phyloP scores from a whole-genome alignment of 768 basidiomycete genomes.

The Tubosaeta sp. region DNA sequence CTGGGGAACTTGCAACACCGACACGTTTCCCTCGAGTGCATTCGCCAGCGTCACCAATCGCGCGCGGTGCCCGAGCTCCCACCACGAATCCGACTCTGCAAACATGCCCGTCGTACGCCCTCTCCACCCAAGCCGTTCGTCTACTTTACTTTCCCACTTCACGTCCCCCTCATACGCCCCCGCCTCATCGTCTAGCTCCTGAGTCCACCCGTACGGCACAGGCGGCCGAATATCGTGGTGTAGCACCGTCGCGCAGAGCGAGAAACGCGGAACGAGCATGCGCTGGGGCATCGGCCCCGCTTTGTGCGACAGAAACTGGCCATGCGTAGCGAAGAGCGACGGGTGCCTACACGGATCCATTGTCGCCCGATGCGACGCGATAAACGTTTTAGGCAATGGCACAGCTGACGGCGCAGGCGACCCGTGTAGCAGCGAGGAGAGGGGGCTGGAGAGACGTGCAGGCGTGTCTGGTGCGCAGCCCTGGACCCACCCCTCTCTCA shows the following conservation, averaged over 20 bases:
- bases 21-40: slow-evolving; percentile 35
- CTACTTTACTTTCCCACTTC: slow-evolving; percentile 58
- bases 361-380: slow-evolving; percentile 31
- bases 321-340: slow-evolving; percentile 37
- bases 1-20: slow-evolving; percentile 30
- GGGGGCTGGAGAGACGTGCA: slow-evolving; percentile 26
- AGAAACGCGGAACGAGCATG: slow-evolving; percentile 48
- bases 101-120: slow-evolving; percentile 69
- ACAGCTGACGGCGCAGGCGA: not conserved
- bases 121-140: slow-evolving; percentile 66
- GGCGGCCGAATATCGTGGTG: slow-evolving; percentile 56
- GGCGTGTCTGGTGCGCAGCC: slow-evolving; percentile 24
- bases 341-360: slow-evolving; percentile 40
- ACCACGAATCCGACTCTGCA: slow-evolving; percentile 36
- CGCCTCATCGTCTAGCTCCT: slow-evolving; percentile 7
- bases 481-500: slow-evolving; percentile 24
- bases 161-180: slow-evolving; percentile 45
- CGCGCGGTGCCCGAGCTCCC: slow-evolving; percentile 49
- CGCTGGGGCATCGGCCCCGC: slow-evolving; percentile 42
- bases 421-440: not conserved
- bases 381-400: slow-evolving; percentile 26
- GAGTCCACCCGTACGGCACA: slow-evolving; percentile 44
- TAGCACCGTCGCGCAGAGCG: slow-evolving; percentile 44
- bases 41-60: slow-evolving; percentile 44
- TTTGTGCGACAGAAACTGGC: slow-evolving; percentile 47